A percentile compares a stretch with the other conserved stretches of the same genome.
phyloP scores from a whole-genome alignment of 2,329 filamentous ascomycete species.

The Paecilomyces variotii region DNA sequence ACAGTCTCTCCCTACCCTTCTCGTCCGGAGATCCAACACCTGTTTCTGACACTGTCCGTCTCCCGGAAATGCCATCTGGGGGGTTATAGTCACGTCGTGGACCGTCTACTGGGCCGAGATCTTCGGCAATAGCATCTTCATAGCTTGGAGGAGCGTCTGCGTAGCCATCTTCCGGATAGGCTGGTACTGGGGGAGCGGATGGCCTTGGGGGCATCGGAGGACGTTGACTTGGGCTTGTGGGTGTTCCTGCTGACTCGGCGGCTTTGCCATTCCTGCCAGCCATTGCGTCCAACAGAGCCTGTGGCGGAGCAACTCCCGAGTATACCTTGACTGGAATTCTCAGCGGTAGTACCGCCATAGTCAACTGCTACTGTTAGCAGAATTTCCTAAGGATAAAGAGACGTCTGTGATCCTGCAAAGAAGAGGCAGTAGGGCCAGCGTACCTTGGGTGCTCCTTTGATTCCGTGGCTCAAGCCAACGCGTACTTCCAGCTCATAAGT shows the following conservation, averaged over 20 bases:
- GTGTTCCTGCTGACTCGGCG: conserved; percentile 15
- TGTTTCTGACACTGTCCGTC: conserved; percentile 25
- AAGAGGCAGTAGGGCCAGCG: conserved; percentile 12
- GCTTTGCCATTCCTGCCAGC: conserved; percentile 20
- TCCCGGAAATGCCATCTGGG: conserved; percentile 27
- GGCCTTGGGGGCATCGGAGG: conserved; percentile 37
- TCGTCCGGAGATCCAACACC: conserved; percentile 29
- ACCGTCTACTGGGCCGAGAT: conserved; percentile 65
- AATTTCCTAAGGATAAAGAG: neutral
- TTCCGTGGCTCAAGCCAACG: conserved; percentile 68
- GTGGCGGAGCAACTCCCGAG: conserved; percentile 78
- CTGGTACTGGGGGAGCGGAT: conserved; percentile 14
- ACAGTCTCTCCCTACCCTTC: conserved; percentile 21
- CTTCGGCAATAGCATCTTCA: conserved; percentile 81
- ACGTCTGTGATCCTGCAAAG: neutral
- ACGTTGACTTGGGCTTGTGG: conserved; percentile 10
- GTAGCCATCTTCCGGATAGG: conserved; percentile 17
- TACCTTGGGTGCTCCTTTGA: conserved; percentile 45
- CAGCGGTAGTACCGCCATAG: conserved; percentile 70
- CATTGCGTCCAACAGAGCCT: conserved; percentile 64
- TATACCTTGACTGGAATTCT: conserved; percentile 73
- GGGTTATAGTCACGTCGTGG: conserved; percentile 49
- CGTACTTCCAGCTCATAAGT: conserved; percentile 77
- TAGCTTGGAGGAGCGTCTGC: conserved; percentile 91
- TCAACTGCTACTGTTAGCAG: conserved; percentile 41